Base-by-base conservation (phyloP, 805 yeast genomes). In the Kodamaea fukazawae region DNA sequence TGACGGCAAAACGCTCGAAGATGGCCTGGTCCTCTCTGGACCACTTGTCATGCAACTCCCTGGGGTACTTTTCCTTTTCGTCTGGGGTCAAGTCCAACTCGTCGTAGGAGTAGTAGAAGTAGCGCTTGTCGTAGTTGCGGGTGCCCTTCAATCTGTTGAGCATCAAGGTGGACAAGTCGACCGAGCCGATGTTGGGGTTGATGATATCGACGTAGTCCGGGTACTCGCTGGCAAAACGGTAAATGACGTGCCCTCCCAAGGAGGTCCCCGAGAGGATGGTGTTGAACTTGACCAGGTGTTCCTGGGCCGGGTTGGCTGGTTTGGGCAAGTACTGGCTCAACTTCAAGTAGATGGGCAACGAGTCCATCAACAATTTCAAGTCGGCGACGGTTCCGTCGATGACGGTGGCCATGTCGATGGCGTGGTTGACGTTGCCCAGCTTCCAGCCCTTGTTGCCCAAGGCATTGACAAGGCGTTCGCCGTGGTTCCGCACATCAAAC, bases 401-500 rank as follows among this genome's bases (percentile, higher is more conserved):
- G 22, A 60, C 46, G 4, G 79, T 61, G 22, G 67, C 49, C 75
- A 79, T 63, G 48, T 78, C 80, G 40, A 60, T 48, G 1, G 70
- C 80, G 49, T 79, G 83, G n/a, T 65, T 56, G 11, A 45, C 46
- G 50, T 78, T 78, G 2, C 79, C 79, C 3, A 51, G 51, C 1
- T 42, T 45, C 84, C 84, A 79, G 15, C 61, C 59, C 2, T 49
- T 37, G 53, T 76, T 78, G 27, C 57, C 53, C 11, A 23, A 22
- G 3, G 44, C 50, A 32, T 67, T 63, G 4, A 73, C 54, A 7
- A 49, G 37, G 26, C 85, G 60, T 15, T 58, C 59, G 3, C 86
- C 84, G 49, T 79, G 85, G 53, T 79, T 79, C 25, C 81, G 65
- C 43, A 61, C 51, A 49, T 79, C 85, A 45, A 74, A 75, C 0